Base-by-base conservation (phyloP, 495 filamentous ascomycete species). In the Stereocaulon alpinum region DNA sequence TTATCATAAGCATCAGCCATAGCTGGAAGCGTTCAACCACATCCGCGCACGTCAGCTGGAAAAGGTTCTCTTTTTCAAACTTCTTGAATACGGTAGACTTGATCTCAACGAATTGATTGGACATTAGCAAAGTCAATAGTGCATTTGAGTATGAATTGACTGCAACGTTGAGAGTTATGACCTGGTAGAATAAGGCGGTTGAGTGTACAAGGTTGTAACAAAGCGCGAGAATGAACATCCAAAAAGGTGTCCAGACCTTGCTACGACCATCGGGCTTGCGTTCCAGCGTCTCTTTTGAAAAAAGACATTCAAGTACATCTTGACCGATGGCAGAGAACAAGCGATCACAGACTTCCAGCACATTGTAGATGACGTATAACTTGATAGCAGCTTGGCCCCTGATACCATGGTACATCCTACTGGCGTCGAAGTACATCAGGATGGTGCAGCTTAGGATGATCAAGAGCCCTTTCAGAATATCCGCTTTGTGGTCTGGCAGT, bases 81-180 rank as follows among this genome's bases (percentile, higher is more conserved):
- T 90, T 91, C 74, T 96, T 95, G 78, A 98, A 98, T 11, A 98
- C 93, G 10, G 89, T 91, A 22, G 86, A 86, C 65, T 97, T 98
- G 77, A 98, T 96, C 75, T 98, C 93, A 29, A 96, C 93, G 63
- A 98, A 98, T 69, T 96, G 92, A 66, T 95, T 96, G 0, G 88
- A 94, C 64, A 98, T 76, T 1, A 98, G 75, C 0, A 99, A 82
- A 0, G 92, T 96, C 43, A 97, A 76, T 6, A 99, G 76, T 0
- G 93, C 91, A 64, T 99, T 99, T 11, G 91, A 96, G 70, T 97
- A 99, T 0, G 92, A 96, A 71, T 99, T 99, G 61, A 99, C 92
- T 7, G 93, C 93, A 10, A 98, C 94, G 66, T 98, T 97, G 56
- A 98, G 79, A 0, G 93, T 93, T 68, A 97, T 93, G 42, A 96